A percentile compares a stretch with the other conserved stretches of the same genome.
Evolutionary conservation across 495 filamentous ascomycete genomes (phyloP).

Genomic region (Xylaria acuta): DNA sequence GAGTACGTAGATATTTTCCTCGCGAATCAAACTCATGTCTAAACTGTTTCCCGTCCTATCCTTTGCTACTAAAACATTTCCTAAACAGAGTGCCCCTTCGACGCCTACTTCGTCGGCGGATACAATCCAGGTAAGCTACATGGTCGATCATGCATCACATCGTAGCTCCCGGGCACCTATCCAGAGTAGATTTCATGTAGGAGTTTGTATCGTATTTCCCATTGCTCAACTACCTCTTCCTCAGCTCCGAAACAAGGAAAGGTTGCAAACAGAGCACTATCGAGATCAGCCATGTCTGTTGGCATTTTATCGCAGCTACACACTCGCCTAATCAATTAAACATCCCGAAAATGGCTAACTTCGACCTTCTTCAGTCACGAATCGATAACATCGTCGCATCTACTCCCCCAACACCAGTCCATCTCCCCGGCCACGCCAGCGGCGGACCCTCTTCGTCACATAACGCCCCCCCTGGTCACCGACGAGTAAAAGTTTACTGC

Average conservation of each 20-base stretch:
- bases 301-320: neutral
- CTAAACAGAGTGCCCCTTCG: conserved; percentile 24
- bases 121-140: conserved; percentile 45
- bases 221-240: neutral
- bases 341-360: conserved; percentile 8
- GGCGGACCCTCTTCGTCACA: conserved; percentile 3
- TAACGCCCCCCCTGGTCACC: conserved; percentile 9
- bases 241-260: neutral
- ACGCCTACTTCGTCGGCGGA: conserved; percentile 36
- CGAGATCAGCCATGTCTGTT: neutral
- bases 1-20: conserved; percentile 33
- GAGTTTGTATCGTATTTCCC: conserved; percentile 10
- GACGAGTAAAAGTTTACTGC: conserved; percentile 72
- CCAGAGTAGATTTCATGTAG: conserved; percentile 5
- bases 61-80: conserved; percentile 3
- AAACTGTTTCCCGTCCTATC: conserved; percentile 6
- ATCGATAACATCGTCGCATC: conserved; percentile 45
- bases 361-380: conserved; percentile 29
- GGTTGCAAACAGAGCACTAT: conserved; percentile 5
- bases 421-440: conserved; percentile 12
- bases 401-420: conserved; percentile 29
- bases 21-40: conserved; percentile 5
- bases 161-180: conserved; percentile 10
- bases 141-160: conserved; percentile 16
- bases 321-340: neutral